Conservation (phyloP, 2,329 filamentous ascomycete species). For the Xylaria sp. region DNA sequence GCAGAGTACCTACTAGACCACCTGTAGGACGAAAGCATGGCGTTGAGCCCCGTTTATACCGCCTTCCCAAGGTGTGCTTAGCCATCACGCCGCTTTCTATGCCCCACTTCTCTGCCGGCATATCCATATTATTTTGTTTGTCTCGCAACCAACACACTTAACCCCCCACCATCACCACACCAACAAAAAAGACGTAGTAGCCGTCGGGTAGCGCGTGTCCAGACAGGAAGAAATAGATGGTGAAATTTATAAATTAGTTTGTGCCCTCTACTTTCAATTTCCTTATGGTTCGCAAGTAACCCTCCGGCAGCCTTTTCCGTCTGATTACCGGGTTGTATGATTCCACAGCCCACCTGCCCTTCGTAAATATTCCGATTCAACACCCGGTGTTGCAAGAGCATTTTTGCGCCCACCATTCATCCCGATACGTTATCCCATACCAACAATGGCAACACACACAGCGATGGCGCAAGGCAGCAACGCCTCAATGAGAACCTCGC, state of each 20-base stretch:
- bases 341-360: too few species aligned
- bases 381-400: neutral
- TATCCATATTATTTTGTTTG: constrained; percentile 17
- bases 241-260: too few species aligned
- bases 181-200: constrained; percentile 5
- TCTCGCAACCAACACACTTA: neutral
- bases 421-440: neutral
- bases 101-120: constrained; percentile 27
- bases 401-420: neutral
- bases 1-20: too few species aligned
- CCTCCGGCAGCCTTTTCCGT: too few species aligned
- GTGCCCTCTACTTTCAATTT: too few species aligned
- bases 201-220: too few species aligned
- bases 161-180: neutral
- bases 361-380: neutral
- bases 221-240: too few species aligned
- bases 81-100: constrained; percentile 16
- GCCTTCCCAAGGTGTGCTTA: constrained; percentile 6
- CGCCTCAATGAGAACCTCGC: constrained; percentile 38
- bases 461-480: constrained; percentile 44
- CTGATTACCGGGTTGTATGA: too few species aligned
- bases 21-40: too few species aligned
- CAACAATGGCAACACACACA: constrained; percentile 43
- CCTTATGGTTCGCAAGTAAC: too few species aligned
- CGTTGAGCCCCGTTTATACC: neutral